Evolutionary conservation across 345 rosid genomes (phyloP).

Genomic region (Eucalyptus tenuipes): DNA sequence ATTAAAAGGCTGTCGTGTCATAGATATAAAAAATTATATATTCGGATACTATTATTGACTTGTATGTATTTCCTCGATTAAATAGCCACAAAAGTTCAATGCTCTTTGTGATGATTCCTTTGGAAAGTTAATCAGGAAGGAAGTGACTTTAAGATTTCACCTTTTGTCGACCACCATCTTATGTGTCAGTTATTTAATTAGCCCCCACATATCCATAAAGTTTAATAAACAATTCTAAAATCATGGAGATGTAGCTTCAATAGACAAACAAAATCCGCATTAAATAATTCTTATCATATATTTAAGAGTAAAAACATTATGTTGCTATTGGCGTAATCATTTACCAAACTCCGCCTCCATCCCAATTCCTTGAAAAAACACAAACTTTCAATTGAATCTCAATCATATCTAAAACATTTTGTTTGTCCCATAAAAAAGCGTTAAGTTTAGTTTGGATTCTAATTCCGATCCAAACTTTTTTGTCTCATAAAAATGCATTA

Average conservation of each 20-base stretch:
- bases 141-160: not conserved
- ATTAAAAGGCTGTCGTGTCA: no score
- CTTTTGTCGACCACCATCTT: not conserved
- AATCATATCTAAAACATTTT: not conserved
- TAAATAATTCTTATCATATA: not conserved
- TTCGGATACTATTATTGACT: not conserved
- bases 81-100: not conserved
- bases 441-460: not conserved
- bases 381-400: not conserved
- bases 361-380: not conserved
- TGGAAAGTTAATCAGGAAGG: not conserved
- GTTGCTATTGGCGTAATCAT: not conserved
- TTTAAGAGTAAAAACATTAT: not conserved
- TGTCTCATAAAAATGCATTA: not conserved
- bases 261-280: not conserved
- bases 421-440: not conserved
- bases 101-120: not conserved
- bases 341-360: not conserved
- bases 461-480: not conserved
- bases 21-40: not conserved
- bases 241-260: not conserved
- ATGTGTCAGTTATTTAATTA: not conserved
- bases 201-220: not conserved
- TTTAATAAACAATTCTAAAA: not conserved
- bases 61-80: not conserved